These are phyloP conservation scores for Alternaria burnsii DNA, from an alignment of 2,329 filamentous ascomycete species.

Conservation along the genomic window DNA sequence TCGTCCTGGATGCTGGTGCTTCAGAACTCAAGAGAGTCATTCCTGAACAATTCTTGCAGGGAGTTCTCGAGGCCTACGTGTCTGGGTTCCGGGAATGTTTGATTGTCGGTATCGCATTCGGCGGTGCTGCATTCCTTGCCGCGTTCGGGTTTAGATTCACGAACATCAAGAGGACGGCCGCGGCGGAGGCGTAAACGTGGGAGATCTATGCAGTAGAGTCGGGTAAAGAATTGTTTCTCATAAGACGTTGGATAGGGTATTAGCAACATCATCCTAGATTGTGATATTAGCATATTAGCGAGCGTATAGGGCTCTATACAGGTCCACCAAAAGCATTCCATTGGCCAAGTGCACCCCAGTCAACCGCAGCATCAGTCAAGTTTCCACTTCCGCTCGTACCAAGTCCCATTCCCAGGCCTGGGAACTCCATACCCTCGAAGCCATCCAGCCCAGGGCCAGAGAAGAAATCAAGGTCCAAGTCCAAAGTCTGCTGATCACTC, in stretches of 20 bases:
- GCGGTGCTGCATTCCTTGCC: conserved; percentile 6
- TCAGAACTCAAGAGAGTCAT: conserved; percentile 1
- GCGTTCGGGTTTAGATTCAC: conserved; percentile 4
- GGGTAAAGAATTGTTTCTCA: background rate
- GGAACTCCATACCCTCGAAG: conserved; percentile 42
- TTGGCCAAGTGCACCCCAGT: conserved; percentile 40
- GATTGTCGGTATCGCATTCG: conserved; percentile 5
- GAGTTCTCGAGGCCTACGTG: conserved; percentile 6
- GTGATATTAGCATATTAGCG: background rate
- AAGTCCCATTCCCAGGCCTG: conserved; percentile 22
- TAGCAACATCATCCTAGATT: background rate
- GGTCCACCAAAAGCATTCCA: conserved; percentile 31
- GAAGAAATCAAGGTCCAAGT: conserved; percentile 36
- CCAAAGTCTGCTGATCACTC: conserved; percentile 20
- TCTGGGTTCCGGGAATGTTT: conserved; percentile 3
- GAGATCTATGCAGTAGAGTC: background rate
- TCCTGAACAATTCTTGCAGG: background rate
- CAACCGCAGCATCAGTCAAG: conserved; percentile 16
- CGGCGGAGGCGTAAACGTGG: background rate
- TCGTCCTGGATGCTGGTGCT: conserved; percentile 52
- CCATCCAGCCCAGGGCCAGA: conserved; percentile 38
- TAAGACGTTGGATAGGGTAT: background rate
- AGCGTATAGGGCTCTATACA: background rate
- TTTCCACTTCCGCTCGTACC: conserved; percentile 15
- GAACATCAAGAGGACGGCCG: conserved; percentile 1